Evolutionary conservation across 345 rosid species (phyloP).

Genomic region (Eucalyptus virginea): DNA sequence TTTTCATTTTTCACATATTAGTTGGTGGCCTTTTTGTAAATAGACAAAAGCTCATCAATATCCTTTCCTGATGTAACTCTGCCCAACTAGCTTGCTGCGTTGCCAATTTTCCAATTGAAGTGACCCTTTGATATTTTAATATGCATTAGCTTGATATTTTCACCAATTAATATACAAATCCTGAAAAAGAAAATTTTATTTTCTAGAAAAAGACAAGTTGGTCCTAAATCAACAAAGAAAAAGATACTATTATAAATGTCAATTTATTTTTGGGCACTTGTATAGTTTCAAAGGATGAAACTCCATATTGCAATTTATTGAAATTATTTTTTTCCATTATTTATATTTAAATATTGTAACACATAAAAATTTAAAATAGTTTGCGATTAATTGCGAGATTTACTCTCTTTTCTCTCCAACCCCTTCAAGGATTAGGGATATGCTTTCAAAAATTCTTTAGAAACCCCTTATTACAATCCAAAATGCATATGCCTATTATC

Average conservation of each 20-base stretch:
- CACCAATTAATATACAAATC: background rate
- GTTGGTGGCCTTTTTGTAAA: background rate
- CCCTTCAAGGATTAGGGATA: background rate
- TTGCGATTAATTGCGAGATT: background rate
- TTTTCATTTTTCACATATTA: background rate
- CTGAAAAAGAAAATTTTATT: no score
- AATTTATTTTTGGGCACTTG: background rate
- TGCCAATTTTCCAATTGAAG: background rate
- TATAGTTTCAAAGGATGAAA: background rate
- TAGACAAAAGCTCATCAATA: background rate
- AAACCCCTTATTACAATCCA: background rate
- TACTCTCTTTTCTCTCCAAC: background rate
- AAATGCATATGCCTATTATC: background rate
- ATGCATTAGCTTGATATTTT: background rate
- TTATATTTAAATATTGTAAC: background rate
- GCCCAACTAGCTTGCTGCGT: background rate
- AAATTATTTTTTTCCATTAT: background rate
- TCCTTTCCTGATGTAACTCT: background rate
- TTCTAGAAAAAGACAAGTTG: no score
- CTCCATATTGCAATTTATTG: background rate
- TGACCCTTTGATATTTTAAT: background rate
- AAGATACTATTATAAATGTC: background rate
- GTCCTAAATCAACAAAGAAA: background rate
- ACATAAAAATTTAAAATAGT: background rate
- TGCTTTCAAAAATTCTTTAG: background rate